Evolutionary conservation across 768 basidiomycete species (phyloP), one percentile per base, ranked within the genome.

Genomic region (Boletus fagicola): DNA sequence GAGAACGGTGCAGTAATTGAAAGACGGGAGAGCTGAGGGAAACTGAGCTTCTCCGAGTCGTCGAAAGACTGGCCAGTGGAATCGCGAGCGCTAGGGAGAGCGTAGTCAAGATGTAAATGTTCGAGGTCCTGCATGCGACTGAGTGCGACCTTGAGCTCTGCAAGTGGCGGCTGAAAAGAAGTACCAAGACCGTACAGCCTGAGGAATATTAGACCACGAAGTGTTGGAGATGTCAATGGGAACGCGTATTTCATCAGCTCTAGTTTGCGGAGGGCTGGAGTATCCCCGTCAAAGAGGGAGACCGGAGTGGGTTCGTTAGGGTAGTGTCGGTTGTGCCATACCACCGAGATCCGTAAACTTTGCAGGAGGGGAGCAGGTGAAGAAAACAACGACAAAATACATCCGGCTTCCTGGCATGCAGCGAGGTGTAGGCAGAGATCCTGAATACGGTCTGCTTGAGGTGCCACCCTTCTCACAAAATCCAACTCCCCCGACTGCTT

Each of bases 131-230:
- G 74, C 73, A 75, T 75, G 48, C 65, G 62, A 18, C 66, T 50
- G 10, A 81, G 72, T 16, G 68, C 67, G 24, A 65, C 57, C n/a
- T 72, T 51, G 26, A 80, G 62, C 46, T 74, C 70, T 7, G 56
- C 54, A 31, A 69, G 66, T 8, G 72, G 64, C 1, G 76, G 75
- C 30, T 70, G 71, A 24, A 65, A 59, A 10, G 62, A 45, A 3
- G 33, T 16, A 24, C 68, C 56, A 8, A 74, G 61, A 55, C 73
- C 54, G 40, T 71, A 62, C 11, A 80, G 60, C 43, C 69, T 72
- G 30, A 81, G 68, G 49, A 70, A 65, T n/a, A 71, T 73, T 11
- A 81, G 71, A 50, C 68, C 68, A 42, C 54, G 54, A 26, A 80
- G 63, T 15, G 76, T 56, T 1, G 70, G 59, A 1, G 74, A 76